Evolutionary conservation across 1,139 yeast genomes (phyloP), one percentile per base, ranked within the genome.

Genomic region (Lodderomyces margitis): DNA sequence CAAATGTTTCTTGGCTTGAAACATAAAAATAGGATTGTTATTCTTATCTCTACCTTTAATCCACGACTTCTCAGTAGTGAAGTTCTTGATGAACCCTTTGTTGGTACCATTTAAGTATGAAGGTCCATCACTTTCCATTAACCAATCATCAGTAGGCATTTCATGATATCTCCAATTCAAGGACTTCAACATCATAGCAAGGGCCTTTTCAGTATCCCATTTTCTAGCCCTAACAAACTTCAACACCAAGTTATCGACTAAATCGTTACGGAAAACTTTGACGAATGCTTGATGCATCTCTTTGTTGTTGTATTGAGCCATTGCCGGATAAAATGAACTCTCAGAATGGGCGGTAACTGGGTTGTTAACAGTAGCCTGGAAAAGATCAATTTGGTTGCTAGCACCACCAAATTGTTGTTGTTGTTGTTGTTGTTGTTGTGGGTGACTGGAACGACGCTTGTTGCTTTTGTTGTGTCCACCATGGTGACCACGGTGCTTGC

Each of bases 181-280:
- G 4, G 74, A 65, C 44, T 66, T 66, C 28, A 55, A 33, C 25
- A 66, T 47, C 77, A 72, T 71, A 3, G 47, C 53, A 32, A 70
- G 37, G 1, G 67, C 62, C 39, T 61, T 59, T 21, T 62, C 62
- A 17, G 62, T 48, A 34, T 66, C 59, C 57, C 66, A 67, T 49
- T 70, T 70, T 53, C 78, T 69, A 27, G 78, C 78, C 44, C 76
- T 59, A 24, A 70, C 54, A 38, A 64, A 72, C 43, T 68, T 58
- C 46, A 68, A 61, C 4, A 66, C 21, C 39, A 56, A 55, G 46
- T 68, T 68, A 48, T 72, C 77, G 17, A 60, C 43, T 38, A 65
- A 57, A 48, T 69, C 74, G 38, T 64, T 61, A 51, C 69, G 61
- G 24, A 48, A 25, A 14, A 53, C 48, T 4, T 41, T 40, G 42